Conservation (phyloP, 495 filamentous ascomycete species). For the Aspergillus sclerotiicarbonarius region DNA sequence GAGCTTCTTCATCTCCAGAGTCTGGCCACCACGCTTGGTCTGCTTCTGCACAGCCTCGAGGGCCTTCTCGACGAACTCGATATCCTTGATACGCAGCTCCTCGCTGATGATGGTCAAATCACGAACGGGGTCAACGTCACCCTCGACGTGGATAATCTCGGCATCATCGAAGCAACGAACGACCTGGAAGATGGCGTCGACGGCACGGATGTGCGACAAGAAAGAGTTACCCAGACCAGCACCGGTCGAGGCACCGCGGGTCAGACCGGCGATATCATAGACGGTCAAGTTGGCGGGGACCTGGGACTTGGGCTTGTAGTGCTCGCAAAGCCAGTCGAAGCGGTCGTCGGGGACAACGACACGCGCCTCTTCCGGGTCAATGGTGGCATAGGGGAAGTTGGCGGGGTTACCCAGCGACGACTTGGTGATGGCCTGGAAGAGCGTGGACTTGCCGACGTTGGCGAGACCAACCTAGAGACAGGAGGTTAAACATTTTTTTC, state of each 20-base stretch:
- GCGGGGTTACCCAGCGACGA: slow-evolving; percentile 96
- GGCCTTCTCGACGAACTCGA: slow-evolving; percentile 96
- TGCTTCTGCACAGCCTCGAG: slow-evolving; percentile 87
- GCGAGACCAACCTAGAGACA: slow-evolving; percentile 83
- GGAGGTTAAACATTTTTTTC: slow-evolving; percentile 14
- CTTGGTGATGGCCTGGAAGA: slow-evolving; percentile 99
- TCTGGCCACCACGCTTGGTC: slow-evolving; percentile 90
- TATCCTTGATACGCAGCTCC: slow-evolving; percentile 96
- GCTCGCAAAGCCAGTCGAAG: slow-evolving; percentile 91
- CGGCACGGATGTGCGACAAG: slow-evolving; percentile 96
- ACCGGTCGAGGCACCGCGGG: slow-evolving; percentile 92
- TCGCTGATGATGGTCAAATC: slow-evolving; percentile 97
- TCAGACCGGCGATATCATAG: slow-evolving; percentile 98
- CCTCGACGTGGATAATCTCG: slow-evolving; percentile 99
- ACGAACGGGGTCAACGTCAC: slow-evolving; percentile 91
- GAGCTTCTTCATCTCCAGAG: slow-evolving; percentile 96
- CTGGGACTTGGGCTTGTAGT: slow-evolving; percentile 94
- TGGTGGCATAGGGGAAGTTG: slow-evolving; percentile 99
- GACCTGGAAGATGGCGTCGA: slow-evolving; percentile 99
- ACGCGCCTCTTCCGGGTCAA: slow-evolving; percentile 96
- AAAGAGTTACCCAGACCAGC: slow-evolving; percentile 98
- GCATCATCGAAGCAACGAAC: slow-evolving; percentile 99
- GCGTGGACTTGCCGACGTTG: slow-evolving; percentile 98
- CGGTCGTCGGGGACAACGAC: slow-evolving; percentile 97
- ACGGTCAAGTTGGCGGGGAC: slow-evolving; percentile 98